Conservation (phyloP, 345 rosid species). For the Pugionium dolabratum region DNA sequence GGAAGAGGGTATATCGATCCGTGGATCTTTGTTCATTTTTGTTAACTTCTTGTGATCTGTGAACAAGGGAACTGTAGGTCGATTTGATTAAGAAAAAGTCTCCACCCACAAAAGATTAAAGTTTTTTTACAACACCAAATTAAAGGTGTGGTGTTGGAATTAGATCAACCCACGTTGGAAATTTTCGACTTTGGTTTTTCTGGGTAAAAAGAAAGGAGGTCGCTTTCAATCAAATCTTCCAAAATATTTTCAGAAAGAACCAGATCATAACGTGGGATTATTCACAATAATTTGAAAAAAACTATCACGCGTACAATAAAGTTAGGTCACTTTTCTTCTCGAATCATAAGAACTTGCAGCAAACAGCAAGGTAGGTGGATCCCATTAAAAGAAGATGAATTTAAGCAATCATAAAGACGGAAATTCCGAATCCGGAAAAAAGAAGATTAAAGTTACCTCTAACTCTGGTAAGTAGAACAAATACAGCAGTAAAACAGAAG, state of each 20-base stretch:
- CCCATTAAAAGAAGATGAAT: background rate
- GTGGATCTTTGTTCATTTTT: slow-evolving; percentile 29
- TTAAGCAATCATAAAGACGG: background rate
- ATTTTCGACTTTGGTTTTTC: slow-evolving; percentile 12
- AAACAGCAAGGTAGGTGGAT: slow-evolving; percentile 15
- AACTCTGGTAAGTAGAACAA: slow-evolving; percentile 14
- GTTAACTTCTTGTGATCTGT: slow-evolving; percentile 29
- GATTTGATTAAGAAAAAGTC: background rate
- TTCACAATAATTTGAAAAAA: slow-evolving; percentile 8
- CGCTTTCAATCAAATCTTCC: slow-evolving; percentile 31
- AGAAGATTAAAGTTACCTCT: slow-evolving; percentile 24
- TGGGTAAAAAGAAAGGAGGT: background rate
- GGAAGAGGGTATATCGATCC: slow-evolving; percentile 32
- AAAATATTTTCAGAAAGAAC: slow-evolving; percentile 7
- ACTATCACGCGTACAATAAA: background rate
- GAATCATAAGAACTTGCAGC: slow-evolving; percentile 10
- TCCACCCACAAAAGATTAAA: background rate
- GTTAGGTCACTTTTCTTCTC: slow-evolving; percentile 9
- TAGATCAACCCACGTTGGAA: background rate
- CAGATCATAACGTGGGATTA: slow-evolving; percentile 10
- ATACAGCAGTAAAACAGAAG: slow-evolving; percentile 27
- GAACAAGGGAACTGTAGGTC: slow-evolving; percentile 11
- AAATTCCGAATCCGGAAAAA: background rate
- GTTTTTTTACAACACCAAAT: background rate
- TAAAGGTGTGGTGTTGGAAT: slow-evolving; percentile 6